Evolutionary conservation across 2,329 filamentous ascomycete species (phyloP).

Genomic region (Kalaharituber pfeilii): DNA sequence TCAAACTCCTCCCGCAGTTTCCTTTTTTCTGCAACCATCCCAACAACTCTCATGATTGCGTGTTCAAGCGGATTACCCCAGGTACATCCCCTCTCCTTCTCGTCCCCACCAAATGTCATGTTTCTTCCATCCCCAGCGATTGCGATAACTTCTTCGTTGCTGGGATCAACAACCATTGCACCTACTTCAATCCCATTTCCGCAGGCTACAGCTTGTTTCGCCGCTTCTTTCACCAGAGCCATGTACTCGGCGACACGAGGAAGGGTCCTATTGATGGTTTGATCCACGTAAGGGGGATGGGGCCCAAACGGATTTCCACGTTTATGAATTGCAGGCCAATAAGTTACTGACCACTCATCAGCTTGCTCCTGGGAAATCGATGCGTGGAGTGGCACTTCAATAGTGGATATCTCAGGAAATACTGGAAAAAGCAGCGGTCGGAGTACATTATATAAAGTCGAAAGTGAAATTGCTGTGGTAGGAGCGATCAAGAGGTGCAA

Average conservation of each 20-base stretch:
- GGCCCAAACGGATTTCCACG: conserved; percentile 77
- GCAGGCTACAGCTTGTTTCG: conserved; percentile 38
- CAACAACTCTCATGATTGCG: conserved; percentile 59
- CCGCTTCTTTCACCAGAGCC: conserved; percentile 47
- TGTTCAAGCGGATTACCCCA: conserved; percentile 63
- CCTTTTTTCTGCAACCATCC: conserved; percentile 51
- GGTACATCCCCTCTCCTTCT: conserved; percentile 32
- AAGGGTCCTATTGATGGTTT: conserved; percentile 48
- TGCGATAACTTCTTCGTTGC: conserved; percentile 39
- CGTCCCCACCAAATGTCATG: conserved; percentile 14
- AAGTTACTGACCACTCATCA: conserved; percentile 36
- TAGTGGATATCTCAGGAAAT: conserved; percentile 35
- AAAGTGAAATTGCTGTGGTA: neutral
- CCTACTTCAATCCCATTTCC: conserved; percentile 54
- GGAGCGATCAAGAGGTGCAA: conserved; percentile 38
- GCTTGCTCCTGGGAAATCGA: conserved; percentile 28
- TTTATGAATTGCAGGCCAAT: conserved; percentile 73
- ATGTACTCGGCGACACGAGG: conserved; percentile 47
- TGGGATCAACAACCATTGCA: conserved; percentile 52
- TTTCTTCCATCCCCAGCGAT: conserved; percentile 60
- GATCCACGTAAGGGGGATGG: conserved; percentile 53
- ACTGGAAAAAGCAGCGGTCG: conserved; percentile 35
- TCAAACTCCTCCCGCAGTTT: conserved; percentile 23
- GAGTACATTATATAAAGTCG: conserved; percentile 16
- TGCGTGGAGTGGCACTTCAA: conserved; percentile 27